Evolutionary conservation across 2,329 filamentous ascomycete species (phyloP).

Genomic region (Arthroderma sp.): DNA sequence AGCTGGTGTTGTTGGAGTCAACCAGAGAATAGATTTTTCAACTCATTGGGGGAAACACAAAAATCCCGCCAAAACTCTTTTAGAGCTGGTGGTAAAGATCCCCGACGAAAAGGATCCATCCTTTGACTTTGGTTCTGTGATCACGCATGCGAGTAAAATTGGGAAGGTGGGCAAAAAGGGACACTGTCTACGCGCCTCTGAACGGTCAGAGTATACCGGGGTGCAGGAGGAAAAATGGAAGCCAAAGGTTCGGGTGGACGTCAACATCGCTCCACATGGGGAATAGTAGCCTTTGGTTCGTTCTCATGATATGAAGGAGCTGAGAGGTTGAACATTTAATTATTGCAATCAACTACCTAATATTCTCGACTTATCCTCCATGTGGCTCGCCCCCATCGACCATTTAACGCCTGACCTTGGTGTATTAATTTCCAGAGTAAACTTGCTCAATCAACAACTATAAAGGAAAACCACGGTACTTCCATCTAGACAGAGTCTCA

Average conservation of each 20-base stretch:
- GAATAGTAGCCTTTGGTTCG: background rate
- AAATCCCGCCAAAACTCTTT: slow-evolving; percentile 26
- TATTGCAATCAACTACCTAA: background rate
- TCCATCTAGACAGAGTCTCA: no score
- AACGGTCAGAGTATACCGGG: slow-evolving; percentile 4
- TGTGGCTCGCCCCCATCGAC: no score
- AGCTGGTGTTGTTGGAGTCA: slow-evolving; percentile 35
- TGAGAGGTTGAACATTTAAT: background rate
- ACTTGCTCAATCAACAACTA: no score
- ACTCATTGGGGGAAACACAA: slow-evolving; percentile 30
- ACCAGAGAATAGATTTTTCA: slow-evolving; percentile 22
- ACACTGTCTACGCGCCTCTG: slow-evolving; percentile 32
- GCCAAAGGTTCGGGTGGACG: slow-evolving; percentile 19
- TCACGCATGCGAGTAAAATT: slow-evolving; percentile 27
- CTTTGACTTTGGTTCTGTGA: slow-evolving; percentile 22
- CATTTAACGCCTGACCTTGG: no score
- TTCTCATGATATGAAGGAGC: background rate
- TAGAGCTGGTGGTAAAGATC: slow-evolving; percentile 35
- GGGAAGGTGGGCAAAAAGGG: slow-evolving; percentile 49
- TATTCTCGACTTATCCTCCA: no score
- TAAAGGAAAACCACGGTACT: no score
- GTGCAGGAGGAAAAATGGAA: slow-evolving; percentile 29
- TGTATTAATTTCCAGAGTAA: no score
- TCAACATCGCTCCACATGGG: background rate
- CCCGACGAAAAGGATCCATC: slow-evolving; percentile 23